Evolutionary conservation across 192 early-diverging fungal species (phyloP), one percentile per base, ranked within the genome.

Genomic region (Coemansia biformis): DNA sequence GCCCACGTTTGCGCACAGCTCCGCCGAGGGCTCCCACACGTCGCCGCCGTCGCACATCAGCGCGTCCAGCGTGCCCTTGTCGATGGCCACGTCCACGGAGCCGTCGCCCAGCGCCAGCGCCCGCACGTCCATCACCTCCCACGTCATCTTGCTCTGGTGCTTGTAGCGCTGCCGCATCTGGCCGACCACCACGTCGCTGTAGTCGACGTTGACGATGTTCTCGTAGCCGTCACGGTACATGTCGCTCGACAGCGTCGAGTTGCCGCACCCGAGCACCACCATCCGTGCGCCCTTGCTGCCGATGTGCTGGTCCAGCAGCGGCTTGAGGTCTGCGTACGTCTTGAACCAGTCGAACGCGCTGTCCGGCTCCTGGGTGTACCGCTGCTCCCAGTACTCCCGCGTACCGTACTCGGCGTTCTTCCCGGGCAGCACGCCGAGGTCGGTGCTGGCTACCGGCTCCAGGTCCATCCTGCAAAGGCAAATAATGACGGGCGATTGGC

Each of bases 31-130:
- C 52, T 89, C 80, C 91, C 91, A 92, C 43, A 86, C 85, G 54
- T 94, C 90, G 45, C 88, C 86, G 50, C 84, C 69, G 37, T 84
- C 83, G 41, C 86, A 86, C 82, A 94, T 81, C 48, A 94, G 79
- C 13, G 91, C 89, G 53, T 94, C 91, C 83, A 94, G 79, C 0
- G 90, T 94, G 8, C 86, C 91, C 72, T 94, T 94, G 73, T 94
- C 91, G 26, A 94, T 78, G 0, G 83, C 86, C 42, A 83, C 65
- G 43, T 91, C 89, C 42, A 91, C 84, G 1, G 79, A 72, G 12
- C 48, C 55, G 16, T 76, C 67, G 6, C 66, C 76, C 40, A 92
- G 79, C 46, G 74, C 70, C 49, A 92, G 66, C 24, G 77, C 77
- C 17, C 80, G 69, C 40, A 94, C 88, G 55, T 94, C 87, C 85